Base-by-base conservation (phyloP, 2,329 filamentous ascomycete species). In the Annulohypoxylon truncatum region DNA sequence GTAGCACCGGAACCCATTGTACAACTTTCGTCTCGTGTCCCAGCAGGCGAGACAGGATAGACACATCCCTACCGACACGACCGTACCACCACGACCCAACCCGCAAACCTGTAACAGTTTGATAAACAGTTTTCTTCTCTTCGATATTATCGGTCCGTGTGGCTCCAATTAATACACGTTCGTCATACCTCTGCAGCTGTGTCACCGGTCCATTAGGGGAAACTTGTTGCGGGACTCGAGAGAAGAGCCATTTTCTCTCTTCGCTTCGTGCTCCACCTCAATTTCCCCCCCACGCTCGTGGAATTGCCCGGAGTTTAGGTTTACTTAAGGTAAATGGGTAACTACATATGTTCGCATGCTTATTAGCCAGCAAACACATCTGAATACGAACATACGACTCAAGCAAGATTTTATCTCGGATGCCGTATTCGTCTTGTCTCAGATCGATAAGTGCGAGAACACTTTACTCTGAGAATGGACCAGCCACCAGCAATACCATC, bases 31-130 rank as follows among this genome's bases (percentile, higher is more conserved):
- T 58, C 42, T 68, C 54, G 58, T 68, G 62, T 60, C n/a, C 56
- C 58, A 63, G 46, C 53, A 62, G 38, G 46, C 50, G 54, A 66
- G 47, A 60, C 61, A 68, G 29, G 50, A 65, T 62, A 62, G 31
- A 54, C 50, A 59, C 57, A 53, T 62, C 42, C 48, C 24, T 68
- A 52, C 53, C 42, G 58, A 59, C 26, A 55, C 38, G 29, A 51
- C 59, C 8, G 61, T 66, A 60, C 24, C 62, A 66, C 66, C 50
- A 52, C 9, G 51, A 55, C 15, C 24, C 20, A 66, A 58, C 52
- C 47, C 33, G 44, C 56, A 54, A 46, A 35, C 57, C 22, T 42
- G 59, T 50, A 48, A 54, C 48, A 54, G 3, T 44, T 18, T 53
- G 28, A 13, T 35, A 31, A 6, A 13, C 18, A 22, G 1, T 46